Evolutionary conservation across 2,329 filamentous ascomycete genomes (phyloP).

Genomic region (Sporothrix variecibatus): DNA sequence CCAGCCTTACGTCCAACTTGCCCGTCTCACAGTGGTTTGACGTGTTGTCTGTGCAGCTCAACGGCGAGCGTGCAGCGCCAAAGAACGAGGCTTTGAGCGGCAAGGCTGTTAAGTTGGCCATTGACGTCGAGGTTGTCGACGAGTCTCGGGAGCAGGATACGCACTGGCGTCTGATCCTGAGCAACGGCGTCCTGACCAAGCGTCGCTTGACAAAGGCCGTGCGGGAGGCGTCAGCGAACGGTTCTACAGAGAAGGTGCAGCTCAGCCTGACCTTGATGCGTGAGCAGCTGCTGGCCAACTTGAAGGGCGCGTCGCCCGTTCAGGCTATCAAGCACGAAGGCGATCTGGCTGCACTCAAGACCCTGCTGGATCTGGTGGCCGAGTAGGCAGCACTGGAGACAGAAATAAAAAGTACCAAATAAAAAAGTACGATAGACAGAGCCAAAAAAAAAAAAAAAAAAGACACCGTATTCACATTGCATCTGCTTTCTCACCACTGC

Average conservation of each 20-base stretch:
- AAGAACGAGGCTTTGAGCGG: background rate
- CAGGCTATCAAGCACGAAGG: conserved; percentile 12
- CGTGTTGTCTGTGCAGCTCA: conserved; percentile 13
- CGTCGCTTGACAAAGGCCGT: background rate
- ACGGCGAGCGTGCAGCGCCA: background rate
- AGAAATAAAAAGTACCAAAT: background rate
- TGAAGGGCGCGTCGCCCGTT: background rate
- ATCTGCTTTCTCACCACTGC: background rate
- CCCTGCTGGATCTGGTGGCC: conserved; percentile 5
- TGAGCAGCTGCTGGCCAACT: conserved; percentile 9
- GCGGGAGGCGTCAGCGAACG: background rate
- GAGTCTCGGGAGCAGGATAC: background rate
- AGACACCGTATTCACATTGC: background rate
- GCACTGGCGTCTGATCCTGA: conserved; percentile 15
- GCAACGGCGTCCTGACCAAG: conserved; percentile 20
- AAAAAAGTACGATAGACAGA: background rate
- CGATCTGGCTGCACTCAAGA: background rate
- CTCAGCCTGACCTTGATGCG: conserved; percentile 4
- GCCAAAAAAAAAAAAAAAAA: no score
- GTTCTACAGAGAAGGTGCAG: background rate
- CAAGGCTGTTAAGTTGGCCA: background rate
- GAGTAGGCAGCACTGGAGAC: background rate
- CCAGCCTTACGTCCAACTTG: background rate
- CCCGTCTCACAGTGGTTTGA: conserved; percentile 20
- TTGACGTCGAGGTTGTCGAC: conserved; percentile 13